Evolutionary conservation across 2,329 filamentous ascomycete genomes (phyloP), one percentile per base, ranked within the genome.

Genomic region (Trichoderma oligosporum): DNA sequence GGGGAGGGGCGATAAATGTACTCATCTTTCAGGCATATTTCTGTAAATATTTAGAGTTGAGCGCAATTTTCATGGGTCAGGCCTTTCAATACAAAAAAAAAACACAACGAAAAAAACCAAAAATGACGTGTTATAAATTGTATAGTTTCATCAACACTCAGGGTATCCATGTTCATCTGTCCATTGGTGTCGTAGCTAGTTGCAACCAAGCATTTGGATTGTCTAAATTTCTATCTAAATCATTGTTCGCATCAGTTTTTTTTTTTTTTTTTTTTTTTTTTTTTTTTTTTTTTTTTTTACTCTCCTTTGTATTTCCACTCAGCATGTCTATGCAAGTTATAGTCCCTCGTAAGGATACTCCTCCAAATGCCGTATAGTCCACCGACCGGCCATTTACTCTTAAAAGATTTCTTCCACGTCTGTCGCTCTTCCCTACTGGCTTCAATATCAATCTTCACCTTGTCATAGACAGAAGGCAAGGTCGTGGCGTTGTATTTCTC

Each of bases 381-480:
- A 1, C 79, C 81, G 14, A 86, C 64, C 0, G 84, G 84, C 76
- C 78, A 79, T 56, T 71, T 71, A 12, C 73, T 73, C 69, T 78
- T 81, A 42, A 78, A 61, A 54, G 73, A 73, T 56, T 76, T 70
- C 62, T 70, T 71, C 70, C 74, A 73, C 60, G 62, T 56, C 59
- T 64, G 68, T 58, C 72, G 68, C 61, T 71, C 72, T 49, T 69
- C 68, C 47, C 74, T 68, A 59, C 77, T 74, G 2, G 74, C 70
- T 52, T 75, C 74, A 22, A 79, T 73, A 61, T 79, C 77, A 33
- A 86, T 81, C 61, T 78, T 79, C 41, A 88, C 83, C 73, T 91
- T 91, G 65, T 89, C 84, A 71, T 84, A 88, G 4, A 90, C 85
- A 44, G 74, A 84, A 24, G 87, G 87, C 64, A 90, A 71, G 6